Evolutionary conservation across 1,284 basidiomycete genomes (phyloP), one percentile per base, ranked within the genome.

Genomic region (Xerocomus nothofagi): DNA sequence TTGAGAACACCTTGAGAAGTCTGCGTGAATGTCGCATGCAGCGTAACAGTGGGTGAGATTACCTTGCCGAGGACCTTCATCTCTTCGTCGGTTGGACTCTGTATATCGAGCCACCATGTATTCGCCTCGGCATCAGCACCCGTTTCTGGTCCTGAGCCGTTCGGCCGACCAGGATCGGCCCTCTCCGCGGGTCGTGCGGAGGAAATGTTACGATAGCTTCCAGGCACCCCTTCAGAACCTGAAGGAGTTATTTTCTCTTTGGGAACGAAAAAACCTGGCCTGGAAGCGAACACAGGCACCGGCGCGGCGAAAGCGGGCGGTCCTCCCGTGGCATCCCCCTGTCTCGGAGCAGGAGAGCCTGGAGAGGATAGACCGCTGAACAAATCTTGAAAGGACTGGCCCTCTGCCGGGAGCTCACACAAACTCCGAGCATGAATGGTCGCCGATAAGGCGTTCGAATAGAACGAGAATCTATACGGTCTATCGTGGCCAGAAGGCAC

Each of bases 81-180:
- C 72, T 99, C 97, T 51, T 95, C 91, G 60, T 99, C 97, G 0
- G 95, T 98, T 1, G 97, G 97, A 51, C 86, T 91, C 44, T 89
- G 81, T 2, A 99, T 83, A 63, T 99, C 97, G 56, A 99, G 73
- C 97, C 97, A 99, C 97, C 97, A 99, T 1, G 95, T 98, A 66
- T 79, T 88, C 3, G 76, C 78, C 62, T 94, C 93, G 1, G 73
- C 63, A 60, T 81, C 82, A 24, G 53, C 52, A 17, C 53, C 57
- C 3, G 57, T 58, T 14, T 49, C 51, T 15, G 39, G 49, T 17
- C 53, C 55, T 47, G 57, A 50, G 48, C 57, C 57, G 55, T 68
- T 43, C 34, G 59, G 47, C 40, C 57, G 55, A 48, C 65, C 54
- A 37, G 55, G 53, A 40, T 57, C 60, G 26, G 31, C 31, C 44